These are phyloP conservation scores for Halteria grandinella DNA, from an alignment of 73 alveolate species.

Conservation along the genomic window DNA sequence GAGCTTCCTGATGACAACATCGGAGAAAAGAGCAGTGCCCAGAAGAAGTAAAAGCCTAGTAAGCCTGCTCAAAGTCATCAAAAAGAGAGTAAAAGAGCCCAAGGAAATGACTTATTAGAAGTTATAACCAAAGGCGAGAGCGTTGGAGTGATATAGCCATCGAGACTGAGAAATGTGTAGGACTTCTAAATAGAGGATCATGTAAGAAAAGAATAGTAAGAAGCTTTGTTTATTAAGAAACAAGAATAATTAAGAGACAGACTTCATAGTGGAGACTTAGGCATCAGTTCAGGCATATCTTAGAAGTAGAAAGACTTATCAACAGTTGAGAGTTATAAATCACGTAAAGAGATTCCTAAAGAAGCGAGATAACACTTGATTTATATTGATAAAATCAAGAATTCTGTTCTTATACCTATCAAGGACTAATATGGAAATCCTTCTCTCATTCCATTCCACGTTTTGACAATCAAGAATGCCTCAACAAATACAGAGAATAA, in stretches of 20 bases:
- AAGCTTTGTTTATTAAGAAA: slow-evolving; percentile 72
- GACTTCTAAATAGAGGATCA: slow-evolving; percentile 70
- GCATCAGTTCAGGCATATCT: slow-evolving; percentile 31
- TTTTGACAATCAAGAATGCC: slow-evolving; percentile 84
- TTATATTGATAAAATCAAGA: slow-evolving; percentile 70
- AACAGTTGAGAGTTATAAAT: slow-evolving; percentile 75
- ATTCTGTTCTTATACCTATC: slow-evolving; percentile 86
- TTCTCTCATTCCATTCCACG: slow-evolving; percentile 88
- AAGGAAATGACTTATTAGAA: too few relatives aligned
- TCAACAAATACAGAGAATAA: slow-evolving; percentile 85
- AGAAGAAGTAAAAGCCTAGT: not conserved
- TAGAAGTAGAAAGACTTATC: slow-evolving; percentile 69
- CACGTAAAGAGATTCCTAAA: slow-evolving; percentile 79
- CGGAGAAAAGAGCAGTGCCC: not conserved
- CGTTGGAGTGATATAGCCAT: slow-evolving; percentile 56
- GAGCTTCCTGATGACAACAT: slow-evolving; percentile 37
- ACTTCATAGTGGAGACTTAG: slow-evolving; percentile 68
- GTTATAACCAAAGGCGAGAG: not conserved
- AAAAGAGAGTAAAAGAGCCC: too few relatives aligned
- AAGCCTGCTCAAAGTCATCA: not conserved
- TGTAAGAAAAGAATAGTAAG: slow-evolving; percentile 86
- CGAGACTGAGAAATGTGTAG: slow-evolving; percentile 78
- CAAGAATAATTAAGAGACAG: slow-evolving; percentile 83
- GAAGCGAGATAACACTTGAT: slow-evolving; percentile 79
- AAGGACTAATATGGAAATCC: slow-evolving; percentile 50